These are phyloP conservation scores for Angophora floribunda DNA, from an alignment of 345 rosid species.

Conservation along the genomic window DNA sequence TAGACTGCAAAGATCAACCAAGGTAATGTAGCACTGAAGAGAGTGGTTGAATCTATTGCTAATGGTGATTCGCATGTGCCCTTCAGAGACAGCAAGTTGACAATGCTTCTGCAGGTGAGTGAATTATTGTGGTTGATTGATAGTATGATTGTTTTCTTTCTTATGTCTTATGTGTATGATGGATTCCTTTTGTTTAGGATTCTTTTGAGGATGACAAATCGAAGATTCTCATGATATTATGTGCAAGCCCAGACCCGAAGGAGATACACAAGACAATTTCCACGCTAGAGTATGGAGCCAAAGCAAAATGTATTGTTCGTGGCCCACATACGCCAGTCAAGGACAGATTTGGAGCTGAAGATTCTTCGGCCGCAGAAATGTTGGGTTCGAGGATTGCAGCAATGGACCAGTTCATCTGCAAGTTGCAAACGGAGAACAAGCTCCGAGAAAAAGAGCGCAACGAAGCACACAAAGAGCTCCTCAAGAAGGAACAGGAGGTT, in stretches of 20 bases:
- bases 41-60: constrained; percentile 97
- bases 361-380: constrained; percentile 40
- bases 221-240: constrained; percentile 86
- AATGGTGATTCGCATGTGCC: constrained; percentile 99
- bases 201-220: constrained; percentile 96
- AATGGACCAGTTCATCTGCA: constrained; percentile 79
- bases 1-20: constrained; percentile 98
- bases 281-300: constrained; percentile 96
- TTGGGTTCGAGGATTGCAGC: constrained; percentile 78
- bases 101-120: constrained; percentile 87
- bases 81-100: constrained; percentile 92
- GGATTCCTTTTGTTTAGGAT: constrained; percentile 38
- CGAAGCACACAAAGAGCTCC: constrained; percentile 61
- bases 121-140: background rate
- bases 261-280: constrained; percentile 94
- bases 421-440: constrained; percentile 85
- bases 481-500: constrained; percentile 80
- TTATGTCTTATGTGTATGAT: background rate
- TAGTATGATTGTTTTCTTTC: background rate
- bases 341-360: constrained; percentile 58
- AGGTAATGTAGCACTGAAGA: constrained; percentile 86
- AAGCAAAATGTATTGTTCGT: constrained; percentile 91
- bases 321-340: constrained; percentile 70
- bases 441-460: constrained; percentile 68
- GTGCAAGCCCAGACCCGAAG: constrained; percentile 96